Base-by-base conservation (phyloP, 208 protist genomes). In the Zelonia costaricensis region DNA sequence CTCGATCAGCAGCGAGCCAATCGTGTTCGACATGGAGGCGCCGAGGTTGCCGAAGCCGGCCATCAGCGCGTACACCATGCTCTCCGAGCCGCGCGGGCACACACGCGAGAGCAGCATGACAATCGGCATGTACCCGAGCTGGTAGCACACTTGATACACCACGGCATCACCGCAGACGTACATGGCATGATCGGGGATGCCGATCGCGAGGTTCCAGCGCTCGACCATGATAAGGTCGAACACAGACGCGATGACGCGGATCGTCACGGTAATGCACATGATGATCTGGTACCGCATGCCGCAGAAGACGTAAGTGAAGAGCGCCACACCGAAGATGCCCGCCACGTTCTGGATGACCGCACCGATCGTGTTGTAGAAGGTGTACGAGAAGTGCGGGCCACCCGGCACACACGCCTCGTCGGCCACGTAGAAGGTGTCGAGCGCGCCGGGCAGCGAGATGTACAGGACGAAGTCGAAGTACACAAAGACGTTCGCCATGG, bases 381-480 rank as follows among this genome's bases (percentile, higher is more conserved):
- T 80, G 43, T 81, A 68, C 16, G 27, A 60, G 62, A 88, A 88
- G 45, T 85, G 61, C 23, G 82, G 82, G 15, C 82, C 82, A 36
- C 57, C 56, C 16, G 78, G 72, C 0, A 83, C 22, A 46, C 78
- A 86, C 12, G 66, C 28, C 15, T 58, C 48, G 0, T 45, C 57
- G 22, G 72, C 76, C 27, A 74, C 54, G 58, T 70, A 89, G 55
- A 77, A 84, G 43, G 13, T 76, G 45, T 89, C 68, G 7, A 84
- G 13, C 9, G 76, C 65, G 10, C 72, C 75, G 35, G 64, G 68
- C 10, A 89, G 27, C 39, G 77, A 67, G n/a, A 90, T 30, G 61
- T 86, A 90, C 22, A 74, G 22, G 2, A 59, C 57, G 42, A 61
- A 54, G 10, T 62, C 42, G n/a, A 86, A 44, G 53, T 80, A 90